Evolutionary conservation across 805 yeast species (phyloP).

Genomic region (Cyberlindnera saturnus): DNA sequence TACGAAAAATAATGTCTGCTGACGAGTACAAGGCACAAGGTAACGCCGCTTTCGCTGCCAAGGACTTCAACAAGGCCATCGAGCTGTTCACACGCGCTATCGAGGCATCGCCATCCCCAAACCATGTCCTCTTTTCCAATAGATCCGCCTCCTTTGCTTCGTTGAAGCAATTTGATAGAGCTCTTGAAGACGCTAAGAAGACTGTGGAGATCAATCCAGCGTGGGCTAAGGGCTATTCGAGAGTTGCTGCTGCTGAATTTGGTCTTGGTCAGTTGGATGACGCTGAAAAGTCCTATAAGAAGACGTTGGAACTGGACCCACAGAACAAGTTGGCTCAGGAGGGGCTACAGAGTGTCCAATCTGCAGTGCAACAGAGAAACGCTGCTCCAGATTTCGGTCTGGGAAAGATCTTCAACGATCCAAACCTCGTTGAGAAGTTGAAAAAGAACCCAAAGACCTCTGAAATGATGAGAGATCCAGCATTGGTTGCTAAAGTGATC

Average conservation of each 20-base stretch:
- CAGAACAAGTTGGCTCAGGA: conserved; percentile 79
- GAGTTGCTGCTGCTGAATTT: conserved; percentile 88
- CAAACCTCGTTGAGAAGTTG: conserved; percentile 68
- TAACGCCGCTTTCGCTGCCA: conserved; percentile 85
- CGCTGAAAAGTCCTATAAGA: conserved; percentile 64
- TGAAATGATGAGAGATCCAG: conserved; percentile 82
- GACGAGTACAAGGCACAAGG: conserved; percentile 88
- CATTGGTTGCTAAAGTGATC: conserved; percentile 62
- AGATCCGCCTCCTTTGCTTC: conserved; percentile 91
- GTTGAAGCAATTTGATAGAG: conserved; percentile 62
- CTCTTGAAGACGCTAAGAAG: conserved; percentile 78
- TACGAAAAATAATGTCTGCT: conserved; percentile 40
- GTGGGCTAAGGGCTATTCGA: conserved; percentile 94
- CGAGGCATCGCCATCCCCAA: conserved; percentile 72
- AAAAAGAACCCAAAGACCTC: conserved; percentile 81
- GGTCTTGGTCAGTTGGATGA: conserved; percentile 80
- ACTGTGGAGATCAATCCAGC: conserved; percentile 74
- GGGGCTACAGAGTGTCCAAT: conserved; percentile 68
- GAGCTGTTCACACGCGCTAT: conserved; percentile 83
- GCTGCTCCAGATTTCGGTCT: conserved; percentile 65
- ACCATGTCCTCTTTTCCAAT: conserved; percentile 89
- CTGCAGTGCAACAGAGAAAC: conserved; percentile 44
- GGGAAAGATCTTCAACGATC: conserved; percentile 74
- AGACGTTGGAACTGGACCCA: conserved; percentile 78
- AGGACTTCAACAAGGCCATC: conserved; percentile 75